Percentiles rank a stretch among this genome's conserved stretches.
These are phyloP conservation scores for Sporodiniella umbellata DNA, from an alignment of 371 early-diverging fungal species.

Conservation along the genomic window DNA sequence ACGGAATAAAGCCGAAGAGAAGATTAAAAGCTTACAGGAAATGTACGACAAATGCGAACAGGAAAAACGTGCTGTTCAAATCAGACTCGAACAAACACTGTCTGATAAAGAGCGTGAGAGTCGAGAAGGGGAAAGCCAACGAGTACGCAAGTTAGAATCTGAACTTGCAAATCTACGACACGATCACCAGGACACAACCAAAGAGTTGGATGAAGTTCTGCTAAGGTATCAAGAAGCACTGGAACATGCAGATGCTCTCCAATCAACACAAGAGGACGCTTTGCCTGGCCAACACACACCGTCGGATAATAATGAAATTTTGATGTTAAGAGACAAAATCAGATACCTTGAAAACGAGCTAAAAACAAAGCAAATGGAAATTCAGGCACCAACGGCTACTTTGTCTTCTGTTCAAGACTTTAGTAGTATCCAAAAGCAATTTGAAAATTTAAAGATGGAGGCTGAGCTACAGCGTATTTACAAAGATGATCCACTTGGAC, in stretches of 20 bases:
- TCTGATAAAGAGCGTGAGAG: slow-evolving; percentile 4
- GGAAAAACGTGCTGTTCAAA: slow-evolving; percentile 9
- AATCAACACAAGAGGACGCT: not conserved
- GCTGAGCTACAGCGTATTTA: slow-evolving; percentile 4
- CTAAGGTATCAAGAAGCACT: slow-evolving; percentile 35
- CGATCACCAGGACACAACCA: slow-evolving; percentile 31
- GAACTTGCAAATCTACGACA: slow-evolving; percentile 20
- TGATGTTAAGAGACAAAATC: slow-evolving; percentile 13
- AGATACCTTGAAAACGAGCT: slow-evolving; percentile 18
- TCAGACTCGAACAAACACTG: slow-evolving; percentile 9
- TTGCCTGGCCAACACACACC: not conserved
- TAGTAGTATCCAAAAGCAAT: slow-evolving; percentile 10
- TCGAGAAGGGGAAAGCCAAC: slow-evolving; percentile 20
- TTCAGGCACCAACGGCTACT: not conserved
- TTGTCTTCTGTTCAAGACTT: not conserved
- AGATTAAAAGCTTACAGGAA: slow-evolving; percentile 4
- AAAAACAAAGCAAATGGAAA: not conserved
- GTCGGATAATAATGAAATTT: slow-evolving; percentile 10
- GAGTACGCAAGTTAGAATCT: slow-evolving; percentile 16
- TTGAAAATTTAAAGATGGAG: slow-evolving; percentile 5
- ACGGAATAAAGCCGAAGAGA: slow-evolving; percentile 18
- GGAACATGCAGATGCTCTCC: slow-evolving; percentile 23
- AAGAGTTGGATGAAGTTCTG: slow-evolving; percentile 38
- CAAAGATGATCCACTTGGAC: not conserved
- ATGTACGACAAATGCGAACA: slow-evolving; percentile 10